Base-by-base conservation (phyloP, 306 rosid species). In the Begonia masoniana region DNA sequence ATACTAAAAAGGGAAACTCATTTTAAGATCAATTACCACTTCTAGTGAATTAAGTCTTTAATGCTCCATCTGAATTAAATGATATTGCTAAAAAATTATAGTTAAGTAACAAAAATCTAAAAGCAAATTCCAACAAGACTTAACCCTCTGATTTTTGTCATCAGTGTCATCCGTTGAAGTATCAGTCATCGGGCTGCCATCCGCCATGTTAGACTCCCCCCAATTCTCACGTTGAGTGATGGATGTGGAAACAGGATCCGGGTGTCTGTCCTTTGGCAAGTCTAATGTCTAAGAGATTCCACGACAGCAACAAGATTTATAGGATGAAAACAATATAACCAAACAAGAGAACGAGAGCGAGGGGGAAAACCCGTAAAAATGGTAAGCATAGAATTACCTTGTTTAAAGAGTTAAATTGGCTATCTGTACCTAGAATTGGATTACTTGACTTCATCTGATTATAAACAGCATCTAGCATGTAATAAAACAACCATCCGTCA, bases 151-250 rank as follows among this genome's bases (percentile, higher is more conserved):
- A 73, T 78, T 85, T 72, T 83, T 91, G 63, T 83, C 92, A 54
- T 91, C 94, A 4, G 97, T 85, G 55, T 91, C 97, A 62, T 91
- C 97, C n/a, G 91, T 81, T 47, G 97, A 91, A 65, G 96, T 81
- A 73, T 84, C 95, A 53, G 95, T 86, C 65, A 68, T 75, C 4
- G 86, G 87, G 74, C 97, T 85, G 50, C 61, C 87, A 65, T 81
- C 92, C 15, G 88, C 92, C 87, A 85, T 73, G 68, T 68, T 91
- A 64, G 95, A 78, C 70, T 85, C 88, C 12, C 91, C 96, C 96
- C 94, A 91, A 51, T 85, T 85, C 73, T 91, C 97, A 47, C 78
- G 95, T 68, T 75, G 83, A 60, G 76, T 79, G 13, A 70, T 68
- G 58, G 93, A 82, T 61, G 70, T 69, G 13, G 82, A 80, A 62